These are phyloP conservation scores for Melocanna baccifera DNA, from an alignment of 176 grass and related monocot species.

Conservation along the genomic window DNA sequence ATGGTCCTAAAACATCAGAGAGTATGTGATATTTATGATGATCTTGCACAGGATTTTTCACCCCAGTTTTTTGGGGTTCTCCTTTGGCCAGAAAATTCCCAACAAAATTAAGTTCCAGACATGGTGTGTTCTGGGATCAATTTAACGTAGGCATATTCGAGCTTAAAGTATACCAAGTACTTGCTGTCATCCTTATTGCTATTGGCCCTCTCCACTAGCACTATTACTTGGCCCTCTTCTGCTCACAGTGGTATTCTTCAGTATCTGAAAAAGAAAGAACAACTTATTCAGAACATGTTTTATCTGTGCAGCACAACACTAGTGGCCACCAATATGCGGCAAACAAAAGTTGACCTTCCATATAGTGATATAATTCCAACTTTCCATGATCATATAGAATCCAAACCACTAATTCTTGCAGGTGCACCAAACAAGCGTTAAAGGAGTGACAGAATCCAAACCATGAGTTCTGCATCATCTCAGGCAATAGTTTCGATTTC, in stretches of 20 bases:
- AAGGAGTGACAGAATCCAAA: neutral
- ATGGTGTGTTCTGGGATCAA: neutral
- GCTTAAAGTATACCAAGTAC: neutral
- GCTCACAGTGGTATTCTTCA: slow-evolving; percentile 91
- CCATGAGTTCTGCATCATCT: neutral
- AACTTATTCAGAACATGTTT: slow-evolving; percentile 10
- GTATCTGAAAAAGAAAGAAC: slow-evolving; percentile 52
- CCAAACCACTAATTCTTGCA: neutral
- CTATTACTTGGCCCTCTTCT: slow-evolving; percentile 75
- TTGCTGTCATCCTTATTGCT: slow-evolving; percentile 24
- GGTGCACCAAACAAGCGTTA: neutral
- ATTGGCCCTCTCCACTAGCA: slow-evolving; percentile 68
- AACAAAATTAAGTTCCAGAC: neutral
- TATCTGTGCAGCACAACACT: neutral
- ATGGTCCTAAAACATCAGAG: neutral
- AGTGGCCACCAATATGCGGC: neutral
- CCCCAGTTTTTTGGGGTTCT: slow-evolving; percentile 4
- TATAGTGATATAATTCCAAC: neutral
- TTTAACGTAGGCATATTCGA: neutral
- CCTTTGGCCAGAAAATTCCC: neutral
- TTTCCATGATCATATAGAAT: neutral
- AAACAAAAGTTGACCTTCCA: neutral
- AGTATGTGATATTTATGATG: neutral
- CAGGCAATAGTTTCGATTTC: neutral
- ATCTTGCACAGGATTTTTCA: neutral